These are phyloP conservation scores for Debaryomyces psychrophilus DNA, from an alignment of 1,139 yeast genomes.

Conservation along the genomic window DNA sequence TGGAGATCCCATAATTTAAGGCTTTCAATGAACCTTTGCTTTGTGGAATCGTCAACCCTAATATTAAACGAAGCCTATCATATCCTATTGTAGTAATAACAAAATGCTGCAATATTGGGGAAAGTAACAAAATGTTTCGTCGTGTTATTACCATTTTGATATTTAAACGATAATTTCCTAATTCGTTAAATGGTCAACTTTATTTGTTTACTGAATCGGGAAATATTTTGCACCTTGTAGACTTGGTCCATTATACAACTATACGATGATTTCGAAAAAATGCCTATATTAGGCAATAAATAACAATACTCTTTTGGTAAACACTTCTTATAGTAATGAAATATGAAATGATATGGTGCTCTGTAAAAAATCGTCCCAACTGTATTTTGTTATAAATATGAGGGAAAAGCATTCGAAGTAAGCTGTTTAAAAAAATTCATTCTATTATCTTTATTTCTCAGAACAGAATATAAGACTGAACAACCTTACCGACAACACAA, in stretches of 20 bases:
- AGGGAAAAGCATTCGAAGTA: not conserved
- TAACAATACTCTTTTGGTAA: not conserved
- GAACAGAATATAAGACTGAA: not conserved
- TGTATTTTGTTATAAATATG: slow-evolving; percentile 1
- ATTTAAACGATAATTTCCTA: slow-evolving; percentile 3
- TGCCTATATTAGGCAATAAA: slow-evolving; percentile 7
- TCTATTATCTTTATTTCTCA: slow-evolving; percentile 1
- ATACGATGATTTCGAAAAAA: not conserved
- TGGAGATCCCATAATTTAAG: not conserved
- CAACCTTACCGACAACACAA: not conserved
- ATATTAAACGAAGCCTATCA: not conserved
- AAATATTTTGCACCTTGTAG: slow-evolving; percentile 8
- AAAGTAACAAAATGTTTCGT: not conserved
- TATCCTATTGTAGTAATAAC: slow-evolving; percentile 5
- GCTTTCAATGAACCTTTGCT: not conserved
- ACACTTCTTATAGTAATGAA: slow-evolving; percentile 5
- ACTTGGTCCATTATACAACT: not conserved
- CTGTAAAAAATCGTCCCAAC: not conserved
- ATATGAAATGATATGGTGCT: not conserved
- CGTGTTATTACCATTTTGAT: not conserved
- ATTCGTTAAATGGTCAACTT: slow-evolving; percentile 2
- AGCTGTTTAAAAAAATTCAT: not conserved
- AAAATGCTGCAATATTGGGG: slow-evolving; percentile 1
- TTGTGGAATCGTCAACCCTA: not conserved
- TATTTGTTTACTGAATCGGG: slow-evolving; percentile 7